These are phyloP conservation scores for Leucocoprinus birnbaumii DNA, from an alignment of 768 basidiomycete species.

Conservation along the genomic window DNA sequence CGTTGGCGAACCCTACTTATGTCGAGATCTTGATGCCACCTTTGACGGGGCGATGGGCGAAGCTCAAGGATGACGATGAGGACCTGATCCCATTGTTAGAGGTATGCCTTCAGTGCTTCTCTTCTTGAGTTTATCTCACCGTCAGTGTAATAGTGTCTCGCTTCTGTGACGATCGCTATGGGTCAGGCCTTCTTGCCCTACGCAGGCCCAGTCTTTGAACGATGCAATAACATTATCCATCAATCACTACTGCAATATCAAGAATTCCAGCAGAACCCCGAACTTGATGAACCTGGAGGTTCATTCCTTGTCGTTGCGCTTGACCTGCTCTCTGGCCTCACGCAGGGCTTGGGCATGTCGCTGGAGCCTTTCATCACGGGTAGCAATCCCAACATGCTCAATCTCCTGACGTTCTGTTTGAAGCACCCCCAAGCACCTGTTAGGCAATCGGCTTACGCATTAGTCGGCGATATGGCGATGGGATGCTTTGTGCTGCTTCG, in stretches of 20 bases:
- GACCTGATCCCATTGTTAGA: slow-evolving; percentile 94
- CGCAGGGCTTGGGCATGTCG: slow-evolving; percentile 84
- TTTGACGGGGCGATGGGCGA: slow-evolving; percentile 85
- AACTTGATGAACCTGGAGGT: slow-evolving; percentile 92
- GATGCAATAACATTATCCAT: slow-evolving; percentile 86
- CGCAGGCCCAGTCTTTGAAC: slow-evolving; percentile 87
- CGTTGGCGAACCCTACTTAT: slow-evolving; percentile 80
- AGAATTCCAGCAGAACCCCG: slow-evolving; percentile 82
- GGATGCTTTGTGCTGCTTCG: slow-evolving; percentile 86
- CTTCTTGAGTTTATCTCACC: slow-evolving; percentile 5
- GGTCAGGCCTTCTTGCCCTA: slow-evolving; percentile 86
- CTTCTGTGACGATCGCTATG: slow-evolving; percentile 96
- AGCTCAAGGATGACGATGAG: slow-evolving; percentile 85
- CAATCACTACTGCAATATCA: slow-evolving; percentile 82
- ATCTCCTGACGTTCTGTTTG: slow-evolving; percentile 82
- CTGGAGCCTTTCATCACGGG: slow-evolving; percentile 71
- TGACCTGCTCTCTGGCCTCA: slow-evolving; percentile 94
- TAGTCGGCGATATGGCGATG: slow-evolving; percentile 97
- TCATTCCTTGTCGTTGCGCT: slow-evolving; percentile 97
- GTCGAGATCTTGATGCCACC: slow-evolving; percentile 98
- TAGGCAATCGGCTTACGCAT: slow-evolving; percentile 95
- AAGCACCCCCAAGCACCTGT: slow-evolving; percentile 96
- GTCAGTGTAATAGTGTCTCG: slow-evolving; percentile 73
- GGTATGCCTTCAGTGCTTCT: slow-evolving; percentile 43
- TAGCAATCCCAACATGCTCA: slow-evolving; percentile 75